A percentile compares a stretch with the other conserved stretches of the same genome.
Conservation (phyloP, 169 alveolate genomes). For the Plasmodium gonderi region DNA sequence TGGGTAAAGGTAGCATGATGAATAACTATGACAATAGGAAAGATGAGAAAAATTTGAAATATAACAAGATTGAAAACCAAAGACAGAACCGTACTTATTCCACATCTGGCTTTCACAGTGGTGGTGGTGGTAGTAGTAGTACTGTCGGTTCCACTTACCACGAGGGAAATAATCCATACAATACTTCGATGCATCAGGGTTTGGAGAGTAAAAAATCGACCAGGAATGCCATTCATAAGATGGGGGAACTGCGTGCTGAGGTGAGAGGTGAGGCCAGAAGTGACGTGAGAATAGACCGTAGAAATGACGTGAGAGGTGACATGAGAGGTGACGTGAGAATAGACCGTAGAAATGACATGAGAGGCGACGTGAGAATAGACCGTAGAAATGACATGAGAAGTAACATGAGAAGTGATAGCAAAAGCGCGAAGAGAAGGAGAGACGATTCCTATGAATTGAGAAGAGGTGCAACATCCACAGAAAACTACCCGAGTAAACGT, state of each 20-base stretch:
- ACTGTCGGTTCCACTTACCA: background rate
- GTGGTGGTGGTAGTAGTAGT: background rate
- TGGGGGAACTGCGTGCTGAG: background rate
- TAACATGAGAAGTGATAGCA: background rate
- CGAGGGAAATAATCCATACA: background rate
- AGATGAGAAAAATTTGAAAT: slow-evolving; percentile 15
- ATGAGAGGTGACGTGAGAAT: background rate
- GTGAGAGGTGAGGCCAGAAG: background rate
- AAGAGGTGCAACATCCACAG: slow-evolving; percentile 1
- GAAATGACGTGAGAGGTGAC: background rate
- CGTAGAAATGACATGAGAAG: background rate
- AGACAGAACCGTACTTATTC: background rate
- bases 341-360: background rate
- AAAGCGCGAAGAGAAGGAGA: slow-evolving; percentile 34
- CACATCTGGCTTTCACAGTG: slow-evolving; percentile 1
- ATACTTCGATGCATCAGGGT: background rate
- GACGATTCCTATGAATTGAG: slow-evolving; percentile 26
- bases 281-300: background rate
- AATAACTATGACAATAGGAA: slow-evolving; percentile 23
- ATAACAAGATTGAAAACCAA: slow-evolving; percentile 8
- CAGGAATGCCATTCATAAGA: slow-evolving; percentile 10
- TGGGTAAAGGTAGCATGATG: background rate
- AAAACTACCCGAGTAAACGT: slow-evolving; percentile 12
- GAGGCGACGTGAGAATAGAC: background rate
- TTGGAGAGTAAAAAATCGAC: background rate